Evolutionary conservation across 2,329 filamentous ascomycete species (phyloP), one percentile per base, ranked within the genome.

Genomic region (Nothomitra cinnamomea): DNA sequence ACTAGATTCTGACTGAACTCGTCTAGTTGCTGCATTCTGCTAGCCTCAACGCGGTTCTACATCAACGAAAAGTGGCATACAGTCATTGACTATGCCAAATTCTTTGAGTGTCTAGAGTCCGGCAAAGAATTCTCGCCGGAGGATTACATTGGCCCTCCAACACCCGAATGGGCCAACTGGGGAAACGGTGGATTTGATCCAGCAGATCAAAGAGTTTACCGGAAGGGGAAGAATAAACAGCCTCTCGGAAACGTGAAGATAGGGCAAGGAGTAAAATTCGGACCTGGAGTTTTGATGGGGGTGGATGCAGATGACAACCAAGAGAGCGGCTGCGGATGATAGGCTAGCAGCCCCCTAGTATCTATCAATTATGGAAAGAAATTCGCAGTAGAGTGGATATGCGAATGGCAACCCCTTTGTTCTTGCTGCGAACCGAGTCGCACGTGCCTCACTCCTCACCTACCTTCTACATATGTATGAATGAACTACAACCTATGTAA

Each of bases 181-280:
- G 92, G 90, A 0, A 86, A 89, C 59, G 90, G 90, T 1, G 92
- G 90, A 0, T 96, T 96, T 65, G 87, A 96, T 69, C 90, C 90
- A 0, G 76, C 85, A 50, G 92, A 96, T 67, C 79, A 85, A 66
- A 77, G 90, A 58, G 88, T 95, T 7, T 85, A 90, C 66, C 78
- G 83, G 60, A 95, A 95, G 69, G 88, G 89, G 1, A 79, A 78
- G 3, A 69, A 65, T 36, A 54, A 54, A 25, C 25, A 36, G 32
- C 28, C 28, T 32, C 4, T 32, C 5, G 28, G 38, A n/a, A 28
- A 21, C 17, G 3, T 49, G 17, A 4, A 2, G 32, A 17, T 25
- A 17, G 50, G 50, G 19, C 7, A 43, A 21, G 50, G 35, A 21
- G 36, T 43, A 41, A 35, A 3, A 10, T 7, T 49, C 7, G 45